Base-by-base conservation (phyloP, 768 basidiomycete genomes). In the Russula griseocarnosa region DNA sequence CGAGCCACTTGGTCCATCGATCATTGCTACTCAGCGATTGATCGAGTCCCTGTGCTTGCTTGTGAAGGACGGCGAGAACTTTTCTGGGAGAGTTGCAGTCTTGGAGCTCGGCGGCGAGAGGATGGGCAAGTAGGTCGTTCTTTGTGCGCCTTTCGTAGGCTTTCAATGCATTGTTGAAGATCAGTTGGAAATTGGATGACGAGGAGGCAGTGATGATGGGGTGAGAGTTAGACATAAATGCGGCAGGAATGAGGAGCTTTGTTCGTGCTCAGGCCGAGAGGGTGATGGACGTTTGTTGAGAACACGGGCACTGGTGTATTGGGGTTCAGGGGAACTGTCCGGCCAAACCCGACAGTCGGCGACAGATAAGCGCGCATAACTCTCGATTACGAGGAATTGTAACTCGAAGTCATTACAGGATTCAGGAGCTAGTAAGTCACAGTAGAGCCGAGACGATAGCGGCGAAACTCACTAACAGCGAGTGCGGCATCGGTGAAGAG, bases 151-250 rank as follows among this genome's bases (percentile, higher is more conserved):
- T 53, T 13, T 22, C 11, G 40, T 60, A 60, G 11, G 49, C 26
- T n/a, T n/a, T n/a, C n/a, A 60, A 16, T 40, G 59, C 59, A 24
- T 28, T 42, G 22, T 32, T 16, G 28, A 60, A 44, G 5, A 53
- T 9, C 5, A 20, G 3, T 16, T 28, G 38, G 13, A 30, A 42
- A 18, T 40, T 53, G 14, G 38, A 3, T 3, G 22, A 8, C 20
- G 53, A 36, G 22, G 22, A 20, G 7, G 42, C 6, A 8, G 42
- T 2, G 34, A 10, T 11, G 18, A 18, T 6, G 18, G 42, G 11
- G 26, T 16, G 16, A 26, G 46, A 24, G 11, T 47, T 22, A 24
- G 22, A 47, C 46, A 47, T 47, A 22, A 24, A 3, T 3, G 30
- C 6, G 11, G n/a, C 4, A 8, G 14, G 8, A 46, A n/a, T 7